Evolutionary conservation across 495 filamentous ascomycete genomes (phyloP).

Genomic region (Hypomontagnella monticulosa): DNA sequence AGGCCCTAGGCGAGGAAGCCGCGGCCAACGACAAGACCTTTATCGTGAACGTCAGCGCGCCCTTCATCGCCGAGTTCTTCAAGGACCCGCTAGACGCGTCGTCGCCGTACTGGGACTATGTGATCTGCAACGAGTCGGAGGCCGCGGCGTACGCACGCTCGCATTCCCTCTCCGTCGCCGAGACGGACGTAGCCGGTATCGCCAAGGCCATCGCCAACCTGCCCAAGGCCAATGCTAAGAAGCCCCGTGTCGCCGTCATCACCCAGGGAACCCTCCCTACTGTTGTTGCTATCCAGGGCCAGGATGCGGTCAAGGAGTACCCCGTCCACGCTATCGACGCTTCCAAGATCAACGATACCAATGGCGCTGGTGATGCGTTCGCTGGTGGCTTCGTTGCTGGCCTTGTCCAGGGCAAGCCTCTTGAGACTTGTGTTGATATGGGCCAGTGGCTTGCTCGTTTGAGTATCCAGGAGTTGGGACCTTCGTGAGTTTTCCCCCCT

Average conservation of each 20-base stretch:
- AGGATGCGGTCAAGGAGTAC: conserved; percentile 76
- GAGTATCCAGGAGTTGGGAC: conserved; percentile 92
- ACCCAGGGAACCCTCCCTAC: conserved; percentile 95
- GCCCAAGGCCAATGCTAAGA: conserved; percentile 87
- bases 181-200: conserved; percentile 82
- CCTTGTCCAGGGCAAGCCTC: conserved; percentile 80
- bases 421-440: conserved; percentile 81
- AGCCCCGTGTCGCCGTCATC: conserved; percentile 83
- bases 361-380: conserved; percentile 96
- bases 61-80: conserved; percentile 97
- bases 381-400: conserved; percentile 93
- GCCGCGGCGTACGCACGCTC: conserved; percentile 84
- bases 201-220: conserved; percentile 84
- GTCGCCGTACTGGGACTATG: conserved; percentile 91
- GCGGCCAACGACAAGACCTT: conserved; percentile 89
- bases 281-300: conserved; percentile 76
- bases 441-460: conserved; percentile 94
- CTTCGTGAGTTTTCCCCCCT: conserved; percentile 75
- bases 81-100: conserved; percentile 90
- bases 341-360: conserved; percentile 90
- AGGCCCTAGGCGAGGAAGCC: conserved; percentile 89
- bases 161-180: conserved; percentile 70
- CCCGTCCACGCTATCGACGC: conserved; percentile 78
- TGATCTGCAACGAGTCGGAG: conserved; percentile 97
- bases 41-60: conserved; percentile 88